A percentile compares a stretch with the other conserved stretches of the same genome.
Conservation (phyloP, 2,329 filamentous ascomycete genomes). For the Diaporthe aspalathi region DNA sequence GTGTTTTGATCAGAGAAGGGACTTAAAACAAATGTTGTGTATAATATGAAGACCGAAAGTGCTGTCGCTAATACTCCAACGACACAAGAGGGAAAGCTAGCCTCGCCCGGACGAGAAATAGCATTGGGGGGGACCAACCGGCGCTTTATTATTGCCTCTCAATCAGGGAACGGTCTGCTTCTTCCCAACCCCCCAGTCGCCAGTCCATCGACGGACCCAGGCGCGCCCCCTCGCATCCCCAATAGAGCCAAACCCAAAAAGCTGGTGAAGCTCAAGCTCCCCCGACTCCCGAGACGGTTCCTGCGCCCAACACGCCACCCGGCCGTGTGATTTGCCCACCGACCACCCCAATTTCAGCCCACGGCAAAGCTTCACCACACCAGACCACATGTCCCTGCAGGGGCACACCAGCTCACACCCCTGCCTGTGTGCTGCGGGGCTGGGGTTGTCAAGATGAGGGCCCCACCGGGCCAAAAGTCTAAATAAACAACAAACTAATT, state of each 20-base stretch:
- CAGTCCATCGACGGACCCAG: conserved; percentile 15
- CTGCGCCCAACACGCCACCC: conserved; percentile 10
- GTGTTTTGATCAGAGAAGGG: not conserved
- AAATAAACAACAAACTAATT: conserved; percentile 9
- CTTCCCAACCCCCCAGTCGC: not conserved
- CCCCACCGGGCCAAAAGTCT: conserved; percentile 20
- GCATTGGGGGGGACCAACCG: not conserved
- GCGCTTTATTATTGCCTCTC: not conserved
- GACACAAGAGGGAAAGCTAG: not conserved
- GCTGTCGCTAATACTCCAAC: not conserved
- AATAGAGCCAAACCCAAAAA: conserved; percentile 41
- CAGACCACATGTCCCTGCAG: not conserved
- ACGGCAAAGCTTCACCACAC: conserved; percentile 7
- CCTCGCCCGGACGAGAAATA: not conserved
- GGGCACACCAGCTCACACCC: conserved; percentile 17
- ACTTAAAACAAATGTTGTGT: too few relatives aligned
- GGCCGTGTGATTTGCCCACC: conserved; percentile 25
- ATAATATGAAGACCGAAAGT: not conserved
- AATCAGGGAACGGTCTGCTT: not conserved
- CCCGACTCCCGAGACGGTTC: conserved; percentile 2
- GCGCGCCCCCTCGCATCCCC: not conserved
- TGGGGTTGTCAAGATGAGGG: conserved; percentile 25
- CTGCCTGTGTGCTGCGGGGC: not conserved
- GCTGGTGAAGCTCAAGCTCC: conserved; percentile 36
- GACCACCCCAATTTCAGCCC: conserved; percentile 16